Percentiles rank a stretch among this genome's conserved stretches.
Conservation (phyloP, 148 eudicot genomes). For the Oxyria digyna region DNA sequence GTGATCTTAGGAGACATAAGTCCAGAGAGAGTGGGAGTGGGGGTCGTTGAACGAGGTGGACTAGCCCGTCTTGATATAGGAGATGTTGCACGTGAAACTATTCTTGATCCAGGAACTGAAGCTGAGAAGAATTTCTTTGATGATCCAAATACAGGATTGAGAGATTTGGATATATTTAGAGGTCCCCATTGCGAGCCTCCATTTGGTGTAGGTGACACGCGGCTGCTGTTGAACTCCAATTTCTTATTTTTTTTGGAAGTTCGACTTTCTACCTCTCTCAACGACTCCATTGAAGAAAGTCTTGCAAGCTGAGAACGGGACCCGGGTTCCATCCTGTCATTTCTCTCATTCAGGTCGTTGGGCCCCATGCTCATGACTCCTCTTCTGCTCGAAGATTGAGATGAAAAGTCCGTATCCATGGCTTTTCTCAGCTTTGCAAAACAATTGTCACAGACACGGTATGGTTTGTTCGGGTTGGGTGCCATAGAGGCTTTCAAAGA, state of each 20-base stretch:
- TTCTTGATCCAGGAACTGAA: conserved; percentile 98
- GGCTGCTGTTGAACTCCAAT: conserved; percentile 81
- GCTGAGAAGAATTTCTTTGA: conserved; percentile 95
- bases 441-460: conserved; percentile 95
- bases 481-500: conserved; percentile 94
- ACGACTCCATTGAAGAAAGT: conserved; percentile 73
- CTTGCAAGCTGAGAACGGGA: conserved; percentile 77
- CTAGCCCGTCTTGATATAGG: conserved; percentile 84
- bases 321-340: conserved; percentile 51
- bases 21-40: conserved; percentile 85
- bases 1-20: conserved; percentile 59
- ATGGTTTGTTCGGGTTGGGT: conserved; percentile 87
- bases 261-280: conserved; percentile 42
- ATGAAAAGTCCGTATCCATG: conserved; percentile 46
- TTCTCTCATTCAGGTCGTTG: conserved; percentile 49
- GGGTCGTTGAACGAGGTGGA: conserved; percentile 96
- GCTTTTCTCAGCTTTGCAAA: conserved; percentile 62
- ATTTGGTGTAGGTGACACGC: conserved; percentile 85
- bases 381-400: conserved; percentile 59
- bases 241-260: conserved; percentile 74
- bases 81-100: conserved; percentile 94
- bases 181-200: conserved; percentile 87
- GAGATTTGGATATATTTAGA: conserved; percentile 65
- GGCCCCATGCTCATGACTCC: conserved; percentile 49
- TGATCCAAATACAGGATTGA: conserved; percentile 84